Base-by-base conservation (phyloP, 768 basidiomycete species). In the Lentinula aciculospora region DNA sequence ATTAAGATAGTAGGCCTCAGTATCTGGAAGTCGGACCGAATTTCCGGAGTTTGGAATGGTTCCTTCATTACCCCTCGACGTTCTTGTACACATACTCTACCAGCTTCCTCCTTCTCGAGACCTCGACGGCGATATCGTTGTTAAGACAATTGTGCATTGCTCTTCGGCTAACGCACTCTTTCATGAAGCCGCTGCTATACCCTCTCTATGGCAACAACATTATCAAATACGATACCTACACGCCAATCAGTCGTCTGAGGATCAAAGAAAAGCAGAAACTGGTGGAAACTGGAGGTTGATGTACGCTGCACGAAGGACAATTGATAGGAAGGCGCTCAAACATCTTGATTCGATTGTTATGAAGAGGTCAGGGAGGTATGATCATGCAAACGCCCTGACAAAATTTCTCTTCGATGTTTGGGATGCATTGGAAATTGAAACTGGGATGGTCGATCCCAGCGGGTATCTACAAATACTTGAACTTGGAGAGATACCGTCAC, bases 341-440 rank as follows among this genome's bases (percentile, higher is more conserved):
- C 67, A 74, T 28, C 62, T 86, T 36, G 72, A 79, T 51, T 62
- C 61, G 25, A 76, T 85, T 39, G 66, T 79, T 8, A 31, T 57
- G 47, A 62, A 71, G 17, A 70, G 75, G 31, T 61, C 64, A n/a
- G 70, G 67, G 13, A 73, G 82, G 56, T 69, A 72, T 44, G 68
- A 70, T 31, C 63, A 67, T 58, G 80, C 79, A 15, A 65, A 71
- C 44, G 65, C 69, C 36, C 59, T 84, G 12, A 65, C 71, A n/a
- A 67, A 67, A 39, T 67, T 77, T 61, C 74, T 73, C 10, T 75
- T 81, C 60, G 85, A 86, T 59, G 74, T 78, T 37, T 86, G 81
- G 81, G 80, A 85, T 63, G 76, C 66, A 17, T 64, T 86, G 55
- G 71, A 77, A 19, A 61, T 73, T 13, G 76, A 78, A 62, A 64